These are phyloP conservation scores for Epichloe baconii DNA, from an alignment of 2,329 filamentous ascomycete species.

Conservation along the genomic window DNA sequence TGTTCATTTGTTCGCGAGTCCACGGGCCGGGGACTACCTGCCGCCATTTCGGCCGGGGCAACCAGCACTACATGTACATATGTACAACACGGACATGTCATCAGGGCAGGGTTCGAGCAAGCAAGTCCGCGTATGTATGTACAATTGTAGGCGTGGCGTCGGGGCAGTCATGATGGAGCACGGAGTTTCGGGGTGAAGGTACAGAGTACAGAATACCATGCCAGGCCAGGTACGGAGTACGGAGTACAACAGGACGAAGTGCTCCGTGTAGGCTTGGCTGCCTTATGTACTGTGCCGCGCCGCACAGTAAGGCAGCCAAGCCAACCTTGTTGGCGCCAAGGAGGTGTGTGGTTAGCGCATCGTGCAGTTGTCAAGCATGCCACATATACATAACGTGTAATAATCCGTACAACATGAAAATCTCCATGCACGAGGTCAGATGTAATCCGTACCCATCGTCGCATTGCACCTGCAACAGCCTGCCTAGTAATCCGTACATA, in stretches of 20 bases:
- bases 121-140: no score
- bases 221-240: no score
- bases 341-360: not conserved
- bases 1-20: no score
- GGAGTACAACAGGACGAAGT: not conserved
- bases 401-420: no score
- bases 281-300: not conserved
- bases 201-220: no score
- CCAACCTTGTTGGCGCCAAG: not conserved
- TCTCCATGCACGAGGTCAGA: not conserved
- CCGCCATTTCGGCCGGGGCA: not conserved
- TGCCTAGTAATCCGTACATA: not conserved
- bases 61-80: not conserved
- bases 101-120: no score
- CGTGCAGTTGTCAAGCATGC: not conserved
- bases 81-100: no score
- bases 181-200: not conserved
- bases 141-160: not conserved
- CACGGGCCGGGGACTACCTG: not conserved
- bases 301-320: not conserved
- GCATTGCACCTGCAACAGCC: not conserved
- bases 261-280: not conserved
- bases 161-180: not conserved
- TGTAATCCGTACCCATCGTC: no score
- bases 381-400: not conserved